Base-by-base conservation (phyloP, 148 eudicot genomes). In the Rhododendron simsii region DNA sequence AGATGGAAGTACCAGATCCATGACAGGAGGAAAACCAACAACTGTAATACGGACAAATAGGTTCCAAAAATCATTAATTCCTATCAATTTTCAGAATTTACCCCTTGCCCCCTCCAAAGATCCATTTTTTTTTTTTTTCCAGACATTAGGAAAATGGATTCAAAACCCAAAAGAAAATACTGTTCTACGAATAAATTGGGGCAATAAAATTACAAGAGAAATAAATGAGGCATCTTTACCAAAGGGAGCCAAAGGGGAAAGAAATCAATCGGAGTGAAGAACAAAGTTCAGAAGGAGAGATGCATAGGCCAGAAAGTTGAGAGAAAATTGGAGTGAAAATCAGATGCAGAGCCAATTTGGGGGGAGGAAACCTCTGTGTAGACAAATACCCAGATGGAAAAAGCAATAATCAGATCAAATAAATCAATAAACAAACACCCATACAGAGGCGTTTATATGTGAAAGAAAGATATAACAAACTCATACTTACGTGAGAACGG, bases 1-100 rank as follows among this genome's bases (percentile, higher is more conserved):
- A 81, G 84, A 81, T 59, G 73, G 71, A 57, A 41, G 76, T 15
- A 63, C n/a, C 84, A 59, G 84, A 82, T 82, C 84, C 53, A 9
- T 39, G 30, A 57, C 44, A 61, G 41, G 35, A 41, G 57, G 84
- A 50, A 61, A 37, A 82, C 5, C 44, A 7, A 51, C 83, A 55
- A 11, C 26, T 2, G 16, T 65, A 44, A 65, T 41, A 65, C 28
- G 53, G 76, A 45, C 53, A 65, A 83, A 83, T 20, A 82, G 30
- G 78, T 59, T 51, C 83, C 57, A n/a, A 81, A 65, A 83, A 44
- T 51, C 28, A 1, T 81, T 39, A 18, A 71, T 10, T 69, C 73
- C 51, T 12, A 10, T 13, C 65, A 73, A 51, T 74, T 63, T 33
- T 13, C 21, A 18, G 3, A 26, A 28, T 73, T 33, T 5, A 30